Percentiles rank a stretch among this genome's conserved stretches.
These are phyloP conservation scores for Alnus rubra DNA, from an alignment of 306 rosid genomes.

Conservation along the genomic window DNA sequence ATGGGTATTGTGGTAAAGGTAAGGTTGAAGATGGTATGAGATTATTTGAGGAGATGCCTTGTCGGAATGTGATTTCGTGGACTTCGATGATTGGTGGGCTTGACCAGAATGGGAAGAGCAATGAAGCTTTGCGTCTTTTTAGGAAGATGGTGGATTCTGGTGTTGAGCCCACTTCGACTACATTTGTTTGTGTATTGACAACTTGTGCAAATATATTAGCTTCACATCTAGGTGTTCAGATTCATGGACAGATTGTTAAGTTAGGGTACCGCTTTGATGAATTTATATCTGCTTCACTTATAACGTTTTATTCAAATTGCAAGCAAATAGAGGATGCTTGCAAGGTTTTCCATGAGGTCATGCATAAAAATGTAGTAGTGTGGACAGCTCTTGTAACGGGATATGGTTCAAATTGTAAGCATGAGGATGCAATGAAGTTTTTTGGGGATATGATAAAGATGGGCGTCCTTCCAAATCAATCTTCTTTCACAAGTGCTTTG, in stretches of 20 bases:
- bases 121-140: constrained; percentile 60
- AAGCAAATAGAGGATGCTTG: constrained; percentile 46
- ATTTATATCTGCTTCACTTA: constrained; percentile 64
- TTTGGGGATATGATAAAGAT: constrained; percentile 57
- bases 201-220: constrained; percentile 54
- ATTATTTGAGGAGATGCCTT: constrained; percentile 61
- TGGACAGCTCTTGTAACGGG: constrained; percentile 91
- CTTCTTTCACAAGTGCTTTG: constrained; percentile 81
- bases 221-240: constrained; percentile 53
- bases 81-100: constrained; percentile 74
- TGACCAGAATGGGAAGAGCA: constrained; percentile 61
- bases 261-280: constrained; percentile 55
- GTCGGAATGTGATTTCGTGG: constrained; percentile 69
- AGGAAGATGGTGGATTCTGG: constrained; percentile 51
- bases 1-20: constrained; percentile 68
- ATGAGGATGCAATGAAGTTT: constrained; percentile 52
- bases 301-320: constrained; percentile 71
- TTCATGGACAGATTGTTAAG: constrained; percentile 58
- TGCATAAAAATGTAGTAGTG: constrained; percentile 62
- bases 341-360: constrained; percentile 43
- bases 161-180: constrained; percentile 43
- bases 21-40: constrained; percentile 60
- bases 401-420: constrained; percentile 55
- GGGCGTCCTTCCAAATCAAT: constrained; percentile 62
- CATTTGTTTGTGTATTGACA: constrained; percentile 64